Base-by-base conservation (phyloP, 2,329 filamentous ascomycete species). In the Alternaria dauci region DNA sequence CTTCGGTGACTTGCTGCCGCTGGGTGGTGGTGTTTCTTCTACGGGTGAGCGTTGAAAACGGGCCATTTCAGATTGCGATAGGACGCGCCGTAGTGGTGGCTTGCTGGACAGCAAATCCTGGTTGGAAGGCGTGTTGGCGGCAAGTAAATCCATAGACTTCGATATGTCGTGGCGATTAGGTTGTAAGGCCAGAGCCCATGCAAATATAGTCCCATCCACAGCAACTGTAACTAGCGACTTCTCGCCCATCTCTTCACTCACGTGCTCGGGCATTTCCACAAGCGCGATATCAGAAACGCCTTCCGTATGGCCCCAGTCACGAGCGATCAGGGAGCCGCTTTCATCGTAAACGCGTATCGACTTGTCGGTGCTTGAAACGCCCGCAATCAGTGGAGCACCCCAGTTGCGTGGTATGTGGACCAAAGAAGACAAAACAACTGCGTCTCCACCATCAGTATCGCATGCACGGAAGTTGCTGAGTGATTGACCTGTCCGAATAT, bases 291-390 rank as follows among this genome's bases (percentile, higher is more conserved):
- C 94, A 52, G 92, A 96, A 65, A 99, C 93, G 8, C 94, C 91
- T 74, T 97, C 94, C 0, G 94, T 97, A 70, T 99, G 95, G 1
- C 95, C 95, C 87, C 93, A 97, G 79, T 98, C 95, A 41, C 93
- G 88, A 52, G 93, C 91, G 28, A 98, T 81, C 58, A 99, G 89
- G 2, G 83, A 81, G 8, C 94, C 94, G 42, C 87, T 89, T 62
- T 90, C 89, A 68, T 97, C 92, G 71, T 99, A 99, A 16, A 99
- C 82, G 36, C 95, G 86, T 57, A 99, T 90, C 0, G 95, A 98
- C 76, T 98, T 99, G 78, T 99, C 95, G 1, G 92, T 97, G 69
- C 94, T 94, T 8, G 94, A 97, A 11, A 95, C 86, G n/a, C 93
- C 94, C 18, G 95, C 85, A 52, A 99, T 84, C 52, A 96, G 86